Conservation (phyloP, 768 basidiomycete genomes). For the Pleurotus giganteus region DNA sequence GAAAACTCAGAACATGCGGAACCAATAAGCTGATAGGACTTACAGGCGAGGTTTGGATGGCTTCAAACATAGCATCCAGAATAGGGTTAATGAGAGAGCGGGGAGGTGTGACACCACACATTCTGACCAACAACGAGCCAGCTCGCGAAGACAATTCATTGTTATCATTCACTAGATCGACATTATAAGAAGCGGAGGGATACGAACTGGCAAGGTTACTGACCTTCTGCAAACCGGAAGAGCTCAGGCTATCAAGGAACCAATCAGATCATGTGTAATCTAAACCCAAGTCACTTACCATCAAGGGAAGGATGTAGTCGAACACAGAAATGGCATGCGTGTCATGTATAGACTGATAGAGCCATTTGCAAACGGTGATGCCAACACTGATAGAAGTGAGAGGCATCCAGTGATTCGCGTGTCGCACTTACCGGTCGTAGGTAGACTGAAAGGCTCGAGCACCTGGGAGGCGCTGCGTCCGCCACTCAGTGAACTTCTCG, state of each 20-base stretch:
- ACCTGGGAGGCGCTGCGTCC: constrained; percentile 67
- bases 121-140: constrained; percentile 69
- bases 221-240: constrained; percentile 73
- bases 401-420: constrained; percentile 1
- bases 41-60: constrained; percentile 75
- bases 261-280: background rate
- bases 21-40: constrained; percentile 22
- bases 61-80: constrained; percentile 69
- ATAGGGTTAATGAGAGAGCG: constrained; percentile 64
- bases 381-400: constrained; percentile 44
- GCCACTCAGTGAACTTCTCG: constrained; percentile 64
- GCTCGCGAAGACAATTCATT: constrained; percentile 67
- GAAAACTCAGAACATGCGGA: background rate
- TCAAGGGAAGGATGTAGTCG: constrained; percentile 78
- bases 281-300: constrained; percentile 45
- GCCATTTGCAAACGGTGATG: constrained; percentile 72
- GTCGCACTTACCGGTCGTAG: constrained; percentile 65
- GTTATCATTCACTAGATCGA: constrained; percentile 61
- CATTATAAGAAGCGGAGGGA: background rate
- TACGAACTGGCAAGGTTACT: constrained; percentile 12
- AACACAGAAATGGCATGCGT: constrained; percentile 74
- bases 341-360: constrained; percentile 73
- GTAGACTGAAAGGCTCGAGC: constrained; percentile 79
- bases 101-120: constrained; percentile 85
- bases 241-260: constrained; percentile 55